Evolutionary conservation across 805 yeast genomes (phyloP).

Genomic region (Starmera quercuum): DNA sequence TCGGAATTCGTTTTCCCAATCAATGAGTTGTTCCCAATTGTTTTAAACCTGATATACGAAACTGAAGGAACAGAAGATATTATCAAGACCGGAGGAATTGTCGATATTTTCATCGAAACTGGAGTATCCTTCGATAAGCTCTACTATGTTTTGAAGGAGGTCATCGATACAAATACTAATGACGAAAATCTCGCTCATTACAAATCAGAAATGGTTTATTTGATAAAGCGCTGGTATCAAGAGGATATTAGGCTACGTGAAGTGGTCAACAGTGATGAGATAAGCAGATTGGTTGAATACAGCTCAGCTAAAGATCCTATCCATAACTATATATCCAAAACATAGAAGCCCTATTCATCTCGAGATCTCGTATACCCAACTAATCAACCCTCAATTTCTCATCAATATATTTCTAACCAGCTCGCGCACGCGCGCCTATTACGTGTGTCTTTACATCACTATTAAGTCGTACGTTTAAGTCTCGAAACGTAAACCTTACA

Average conservation of each 20-base stretch:
- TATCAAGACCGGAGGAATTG: slow-evolving; percentile 41
- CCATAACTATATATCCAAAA: slow-evolving; percentile 26
- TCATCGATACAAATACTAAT: slow-evolving; percentile 51
- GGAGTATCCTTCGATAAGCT: slow-evolving; percentile 60
- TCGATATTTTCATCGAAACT: slow-evolving; percentile 54
- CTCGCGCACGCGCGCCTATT: neutral
- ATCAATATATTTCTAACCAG: neutral
- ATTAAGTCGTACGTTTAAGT: no score
- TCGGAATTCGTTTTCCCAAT: slow-evolving; percentile 80
- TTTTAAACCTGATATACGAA: slow-evolving; percentile 48
- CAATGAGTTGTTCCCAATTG: slow-evolving; percentile 56
- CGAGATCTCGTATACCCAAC: neutral
- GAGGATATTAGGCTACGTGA: slow-evolving; percentile 59
- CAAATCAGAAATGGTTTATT: slow-evolving; percentile 51
- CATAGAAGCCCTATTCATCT: no score
- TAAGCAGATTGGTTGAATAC: slow-evolving; percentile 38
- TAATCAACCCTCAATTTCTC: neutral
- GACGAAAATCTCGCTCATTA: slow-evolving; percentile 43
- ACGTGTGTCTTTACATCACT: no score
- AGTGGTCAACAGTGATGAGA: slow-evolving; percentile 38
- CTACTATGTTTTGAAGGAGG: slow-evolving; percentile 54
- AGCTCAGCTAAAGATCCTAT: slow-evolving; percentile 51
- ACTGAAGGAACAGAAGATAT: slow-evolving; percentile 29
- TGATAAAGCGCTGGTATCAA: slow-evolving; percentile 61
- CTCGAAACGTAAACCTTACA: no score